Conservation (phyloP, 352 stramenopile genomes). For the Globisporangium iwayamae region DNA sequence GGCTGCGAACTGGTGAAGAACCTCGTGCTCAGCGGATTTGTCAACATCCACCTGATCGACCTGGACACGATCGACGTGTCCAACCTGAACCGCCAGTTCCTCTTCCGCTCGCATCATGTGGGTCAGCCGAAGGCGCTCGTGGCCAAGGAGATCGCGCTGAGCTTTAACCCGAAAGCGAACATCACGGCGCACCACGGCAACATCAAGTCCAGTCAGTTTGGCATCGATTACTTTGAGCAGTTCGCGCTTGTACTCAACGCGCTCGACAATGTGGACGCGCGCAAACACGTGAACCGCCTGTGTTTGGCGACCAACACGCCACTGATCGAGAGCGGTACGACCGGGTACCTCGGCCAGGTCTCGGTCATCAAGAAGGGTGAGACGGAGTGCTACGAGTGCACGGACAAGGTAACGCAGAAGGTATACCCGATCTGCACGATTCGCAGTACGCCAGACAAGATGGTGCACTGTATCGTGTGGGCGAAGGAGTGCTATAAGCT, state of each 20-base stretch:
- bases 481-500: conserved; percentile 91
- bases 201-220: conserved; percentile 91
- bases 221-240: conserved; percentile 94
- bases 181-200: conserved; percentile 97
- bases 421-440: conserved; percentile 99
- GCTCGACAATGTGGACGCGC: conserved; percentile 98
- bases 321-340: conserved; percentile 98
- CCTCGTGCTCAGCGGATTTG: conserved; percentile 96
- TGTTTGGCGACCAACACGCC: conserved; percentile 89
- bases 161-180: conserved; percentile 87
- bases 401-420: conserved; percentile 92
- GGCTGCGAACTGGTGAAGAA: conserved; percentile 99
- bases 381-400: conserved; percentile 99
- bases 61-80: conserved; percentile 99
- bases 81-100: conserved; percentile 99
- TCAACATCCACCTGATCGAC: conserved; percentile 93
- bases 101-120: conserved; percentile 98
- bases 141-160: conserved; percentile 68
- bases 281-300: conserved; percentile 98
- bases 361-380: conserved; percentile 96
- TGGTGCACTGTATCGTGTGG: conserved; percentile 99
- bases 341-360: conserved; percentile 97
- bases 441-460: conserved; percentile 97
- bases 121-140: conserved; percentile 95
- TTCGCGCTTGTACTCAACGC: conserved; percentile 99